A percentile compares a stretch with the other conserved stretches of the same genome.
phyloP scores from a whole-genome alignment of 306 rosid species.

The Cucumis melo region DNA sequence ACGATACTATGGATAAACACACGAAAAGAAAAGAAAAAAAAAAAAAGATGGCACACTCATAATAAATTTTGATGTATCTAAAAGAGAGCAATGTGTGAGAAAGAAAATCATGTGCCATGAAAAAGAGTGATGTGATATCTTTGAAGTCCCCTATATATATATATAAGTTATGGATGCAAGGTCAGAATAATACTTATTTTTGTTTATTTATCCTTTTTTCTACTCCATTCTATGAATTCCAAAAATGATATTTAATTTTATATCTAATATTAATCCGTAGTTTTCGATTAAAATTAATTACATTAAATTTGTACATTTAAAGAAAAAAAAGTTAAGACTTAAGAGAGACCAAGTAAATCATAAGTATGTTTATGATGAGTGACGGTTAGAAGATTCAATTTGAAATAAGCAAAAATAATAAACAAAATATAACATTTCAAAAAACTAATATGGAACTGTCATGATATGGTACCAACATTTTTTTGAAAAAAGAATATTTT shows the following conservation, averaged over 20 bases:
- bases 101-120: background rate
- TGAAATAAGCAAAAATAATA: no score
- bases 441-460: background rate
- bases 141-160: background rate
- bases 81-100: background rate
- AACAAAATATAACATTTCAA: background rate
- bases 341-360: background rate
- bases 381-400: no score
- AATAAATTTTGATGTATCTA: no score
- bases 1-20: no score
- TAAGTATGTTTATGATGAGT: no score
- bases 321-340: background rate
- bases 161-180: background rate
- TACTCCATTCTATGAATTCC: background rate
- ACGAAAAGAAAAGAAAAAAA: no score
- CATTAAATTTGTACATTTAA: background rate
- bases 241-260: background rate
- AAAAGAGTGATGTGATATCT: background rate
- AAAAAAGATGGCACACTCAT: no score
- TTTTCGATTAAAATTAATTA: background rate
- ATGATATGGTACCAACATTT: background rate
- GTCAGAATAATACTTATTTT: background rate
- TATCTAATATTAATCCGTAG: background rate
- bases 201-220: background rate
- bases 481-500: background rate